Base-by-base conservation (phyloP, 768 basidiomycete genomes). In the Tulasnella sp. region DNA sequence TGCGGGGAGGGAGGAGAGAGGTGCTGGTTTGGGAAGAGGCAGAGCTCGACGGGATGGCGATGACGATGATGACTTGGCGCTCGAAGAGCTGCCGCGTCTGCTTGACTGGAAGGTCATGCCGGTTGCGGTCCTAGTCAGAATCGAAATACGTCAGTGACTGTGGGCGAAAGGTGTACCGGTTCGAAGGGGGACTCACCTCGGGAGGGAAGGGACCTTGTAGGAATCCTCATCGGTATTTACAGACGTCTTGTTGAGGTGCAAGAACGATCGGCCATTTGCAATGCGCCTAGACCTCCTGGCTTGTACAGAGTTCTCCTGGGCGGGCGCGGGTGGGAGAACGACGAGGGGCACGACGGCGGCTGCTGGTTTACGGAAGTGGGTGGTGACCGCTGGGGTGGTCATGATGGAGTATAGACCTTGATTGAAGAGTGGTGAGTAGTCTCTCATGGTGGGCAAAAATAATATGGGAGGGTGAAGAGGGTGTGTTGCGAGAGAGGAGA, bases 381-480 rank as follows among this genome's bases (percentile, higher is more conserved):
- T 37, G 72, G 41, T 34, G 18, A 37, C 50, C 3, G 40, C 77
- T 37, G 77, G 58, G 72, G 54, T 37, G 50, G 46, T 50, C 2
- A 64, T 22, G 79, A 80, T 73, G 8, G 44, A 41, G 73, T 34
- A 79, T 34, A 81, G 79, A 50, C 81, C 81, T 76, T 80, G 78
- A 28, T 75, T 64, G 78, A 81, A 81, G 73, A 81, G 81, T n/a
- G 78, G 78, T 12, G 81, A 81, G 58, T 81, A 81, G 60, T 79
- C 77, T 46, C 46, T 50, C 79, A 80, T 80, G 69, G 18, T 73
- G 20, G 37, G 74, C 7, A 74, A 12, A 34, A 37, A 37, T 69
- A 3, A 31, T 11, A 37, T 54, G 24, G 77, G 40, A n/a, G 24
- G 28, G 58, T n/a, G 60, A 44, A 20, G 48, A n/a, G n/a, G n/a